A percentile compares a stretch with the other conserved stretches of the same genome.
These are phyloP conservation scores for Phaeophleospora eucalypticola DNA, from an alignment of 2,329 filamentous ascomycete species.

Conservation along the genomic window DNA sequence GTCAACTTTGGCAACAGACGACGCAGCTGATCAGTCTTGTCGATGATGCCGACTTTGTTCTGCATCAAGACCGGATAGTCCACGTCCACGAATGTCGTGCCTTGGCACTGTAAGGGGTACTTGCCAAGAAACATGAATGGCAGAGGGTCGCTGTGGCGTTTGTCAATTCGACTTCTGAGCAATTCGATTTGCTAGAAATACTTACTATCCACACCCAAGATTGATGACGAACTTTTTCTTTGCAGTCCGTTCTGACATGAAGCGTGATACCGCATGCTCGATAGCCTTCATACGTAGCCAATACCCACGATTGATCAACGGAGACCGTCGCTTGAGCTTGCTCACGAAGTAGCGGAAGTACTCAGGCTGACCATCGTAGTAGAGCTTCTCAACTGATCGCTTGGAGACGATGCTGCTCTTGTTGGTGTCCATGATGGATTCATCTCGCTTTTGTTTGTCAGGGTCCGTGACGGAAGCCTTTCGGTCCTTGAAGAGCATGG, in stretches of 20 bases:
- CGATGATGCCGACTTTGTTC: conserved; percentile 67
- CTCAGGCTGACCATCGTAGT: conserved; percentile 71
- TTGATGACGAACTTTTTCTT: conserved; percentile 73
- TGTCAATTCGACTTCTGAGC: conserved; percentile 9
- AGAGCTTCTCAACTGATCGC: conserved; percentile 83
- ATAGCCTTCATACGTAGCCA: conserved; percentile 81
- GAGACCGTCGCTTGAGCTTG: conserved; percentile 77
- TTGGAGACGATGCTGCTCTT: conserved; percentile 91
- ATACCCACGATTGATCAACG: conserved; percentile 85
- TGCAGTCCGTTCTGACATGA: conserved; percentile 56
- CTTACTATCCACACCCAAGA: conserved; percentile 80
- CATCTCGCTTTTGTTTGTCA: conserved; percentile 30
- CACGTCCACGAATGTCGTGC: conserved; percentile 72
- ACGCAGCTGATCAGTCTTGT: conserved; percentile 58
- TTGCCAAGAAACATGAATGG: conserved; percentile 76
- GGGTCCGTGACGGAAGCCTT: conserved; percentile 17
- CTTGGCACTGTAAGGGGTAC: conserved; percentile 55
- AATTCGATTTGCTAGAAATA: conserved; percentile 22
- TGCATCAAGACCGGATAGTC: conserved; percentile 78
- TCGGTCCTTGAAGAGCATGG: conserved; percentile 10
- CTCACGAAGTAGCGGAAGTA: conserved; percentile 85
- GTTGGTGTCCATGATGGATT: conserved; percentile 59
- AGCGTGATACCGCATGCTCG: conserved; percentile 68
- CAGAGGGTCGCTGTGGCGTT: conserved; percentile 66
- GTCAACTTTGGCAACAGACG: conserved; percentile 42